Conservation (phyloP, 106 monocot species). For the Acorus calamus region DNA sequence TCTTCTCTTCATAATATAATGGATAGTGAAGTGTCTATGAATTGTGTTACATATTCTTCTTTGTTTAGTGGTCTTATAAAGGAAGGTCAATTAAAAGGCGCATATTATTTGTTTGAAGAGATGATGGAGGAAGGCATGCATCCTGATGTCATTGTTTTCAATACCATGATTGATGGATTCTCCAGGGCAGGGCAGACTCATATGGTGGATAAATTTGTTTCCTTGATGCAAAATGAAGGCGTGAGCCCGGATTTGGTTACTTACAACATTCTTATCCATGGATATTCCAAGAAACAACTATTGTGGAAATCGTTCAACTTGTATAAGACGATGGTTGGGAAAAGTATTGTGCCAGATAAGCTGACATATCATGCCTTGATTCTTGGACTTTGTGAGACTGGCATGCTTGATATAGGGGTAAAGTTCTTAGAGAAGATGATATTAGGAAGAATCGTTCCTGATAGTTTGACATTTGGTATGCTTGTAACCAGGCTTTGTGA, state of each 20-base stretch:
- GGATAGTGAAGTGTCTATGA: constrained; percentile 34
- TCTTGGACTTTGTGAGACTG: constrained; percentile 51
- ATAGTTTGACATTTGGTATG: constrained; percentile 53
- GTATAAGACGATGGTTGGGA: constrained; percentile 42
- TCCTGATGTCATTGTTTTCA: constrained; percentile 42
- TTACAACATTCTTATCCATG: constrained; percentile 68
- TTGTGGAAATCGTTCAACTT: constrained; percentile 30
- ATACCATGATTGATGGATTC: constrained; percentile 61
- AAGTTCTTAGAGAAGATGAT: constrained; percentile 83
- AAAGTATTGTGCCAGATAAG: constrained; percentile 46
- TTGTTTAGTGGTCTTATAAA: constrained; percentile 52
- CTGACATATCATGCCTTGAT: constrained; percentile 54
- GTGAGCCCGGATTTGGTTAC: constrained; percentile 43
- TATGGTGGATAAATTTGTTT: constrained; percentile 36
- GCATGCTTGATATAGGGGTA: constrained; percentile 48
- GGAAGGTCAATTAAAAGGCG: constrained; percentile 54
- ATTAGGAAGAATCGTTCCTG: constrained; percentile 37
- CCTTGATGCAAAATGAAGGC: constrained; percentile 42
- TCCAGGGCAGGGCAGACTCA: constrained; percentile 38
- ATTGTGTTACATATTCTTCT: constrained; percentile 55
- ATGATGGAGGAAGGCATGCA: constrained; percentile 34
- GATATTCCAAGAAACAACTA: constrained; percentile 39
- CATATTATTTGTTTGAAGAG: constrained; percentile 61
- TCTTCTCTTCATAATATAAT: constrained; percentile 40
- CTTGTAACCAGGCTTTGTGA: constrained; percentile 46